Percentiles rank a stretch among this genome's conserved stretches.
Conservation (phyloP, 2,329 filamentous ascomycete species). For the Aureobasidium mangrovei region DNA sequence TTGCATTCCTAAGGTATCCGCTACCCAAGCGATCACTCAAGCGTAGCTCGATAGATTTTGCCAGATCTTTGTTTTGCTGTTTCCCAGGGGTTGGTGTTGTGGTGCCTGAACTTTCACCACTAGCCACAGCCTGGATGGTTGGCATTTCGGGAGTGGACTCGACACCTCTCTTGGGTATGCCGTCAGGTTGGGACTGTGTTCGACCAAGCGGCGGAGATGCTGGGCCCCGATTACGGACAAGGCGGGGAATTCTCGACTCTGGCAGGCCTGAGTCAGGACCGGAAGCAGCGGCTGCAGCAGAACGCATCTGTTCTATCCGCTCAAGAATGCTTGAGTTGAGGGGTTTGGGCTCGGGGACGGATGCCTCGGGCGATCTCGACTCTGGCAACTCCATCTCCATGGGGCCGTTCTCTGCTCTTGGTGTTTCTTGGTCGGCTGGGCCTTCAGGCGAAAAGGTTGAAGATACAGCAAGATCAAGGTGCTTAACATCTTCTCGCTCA, state of each 20-base stretch:
- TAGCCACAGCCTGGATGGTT: conserved; percentile 12
- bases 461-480: conserved; percentile 52
- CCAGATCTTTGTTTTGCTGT: conserved; percentile 25
- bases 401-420: background rate
- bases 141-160: conserved; percentile 6
- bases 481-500: conserved; percentile 48
- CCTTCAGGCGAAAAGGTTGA: conserved; percentile 19
- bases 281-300: conserved; percentile 21
- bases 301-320: conserved; percentile 31
- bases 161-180: conserved; percentile 21
- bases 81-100: conserved; percentile 16
- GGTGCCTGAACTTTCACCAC: conserved; percentile 13
- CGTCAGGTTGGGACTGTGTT: conserved; percentile 43
- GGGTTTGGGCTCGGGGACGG: conserved; percentile 26
- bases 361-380: conserved; percentile 19
- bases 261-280: conserved; percentile 17
- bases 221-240: conserved; percentile 26
- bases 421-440: background rate
- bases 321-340: conserved; percentile 29
- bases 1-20: conserved; percentile 51
- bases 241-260: conserved; percentile 29
- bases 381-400: background rate
- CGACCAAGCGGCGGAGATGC: conserved; percentile 41
- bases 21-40: conserved; percentile 65
- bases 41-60: conserved; percentile 57